A percentile compares a stretch with the other conserved stretches of the same genome.
These are phyloP conservation scores for Allium cepa DNA, from an alignment of 106 monocot genomes.

Conservation along the genomic window DNA sequence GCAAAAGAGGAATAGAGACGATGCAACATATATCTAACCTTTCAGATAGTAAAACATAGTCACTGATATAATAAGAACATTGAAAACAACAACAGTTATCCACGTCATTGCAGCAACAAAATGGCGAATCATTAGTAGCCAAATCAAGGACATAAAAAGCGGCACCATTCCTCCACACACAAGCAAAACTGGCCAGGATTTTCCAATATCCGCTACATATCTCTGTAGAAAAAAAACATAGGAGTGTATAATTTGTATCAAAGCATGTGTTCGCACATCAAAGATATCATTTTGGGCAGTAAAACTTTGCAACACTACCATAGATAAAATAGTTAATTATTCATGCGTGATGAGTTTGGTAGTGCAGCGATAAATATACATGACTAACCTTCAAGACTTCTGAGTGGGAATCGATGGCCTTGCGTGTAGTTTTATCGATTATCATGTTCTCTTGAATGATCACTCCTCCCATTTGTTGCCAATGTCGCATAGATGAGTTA, in stretches of 20 bases:
- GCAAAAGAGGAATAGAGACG: not conserved
- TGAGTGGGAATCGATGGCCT: conserved; percentile 68
- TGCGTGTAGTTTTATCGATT: conserved; percentile 88
- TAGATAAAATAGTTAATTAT: no score
- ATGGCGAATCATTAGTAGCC: conserved; percentile 90
- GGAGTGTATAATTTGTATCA: not conserved
- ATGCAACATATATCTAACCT: conserved; percentile 43
- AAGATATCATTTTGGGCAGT: not conserved
- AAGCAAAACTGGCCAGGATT: conserved; percentile 95
- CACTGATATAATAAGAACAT: conserved; percentile 75
- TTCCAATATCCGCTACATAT: conserved; percentile 95
- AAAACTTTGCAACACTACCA: no score
- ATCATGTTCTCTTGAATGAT: conserved; percentile 76
- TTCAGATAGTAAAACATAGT: conserved; percentile 93
- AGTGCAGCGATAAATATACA: not conserved
- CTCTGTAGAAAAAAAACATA: conserved; percentile 45
- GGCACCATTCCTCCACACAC: conserved; percentile 94
- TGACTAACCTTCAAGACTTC: conserved; percentile 77
- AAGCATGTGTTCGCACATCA: not conserved
- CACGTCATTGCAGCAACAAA: conserved; percentile 97
- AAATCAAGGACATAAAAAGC: conserved; percentile 83
- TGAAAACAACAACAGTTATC: conserved; percentile 89
- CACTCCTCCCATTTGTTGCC: conserved; percentile 97
- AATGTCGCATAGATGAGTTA: conserved; percentile 84
- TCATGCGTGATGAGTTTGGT: no score